Base-by-base conservation (phyloP, 1,284 basidiomycete genomes). In the Schizophyllum commune region DNA sequence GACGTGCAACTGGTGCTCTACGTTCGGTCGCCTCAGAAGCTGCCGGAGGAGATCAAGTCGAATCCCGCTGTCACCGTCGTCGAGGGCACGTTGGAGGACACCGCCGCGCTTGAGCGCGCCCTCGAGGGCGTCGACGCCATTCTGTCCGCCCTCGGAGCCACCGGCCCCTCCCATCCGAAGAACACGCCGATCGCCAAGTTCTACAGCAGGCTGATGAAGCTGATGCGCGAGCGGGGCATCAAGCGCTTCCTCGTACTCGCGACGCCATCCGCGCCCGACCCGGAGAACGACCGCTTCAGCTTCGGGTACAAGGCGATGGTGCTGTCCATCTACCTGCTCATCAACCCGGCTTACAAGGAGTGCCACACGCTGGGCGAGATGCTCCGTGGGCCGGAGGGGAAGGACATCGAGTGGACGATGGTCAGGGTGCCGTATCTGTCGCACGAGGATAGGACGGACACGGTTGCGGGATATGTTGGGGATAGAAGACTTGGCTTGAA, bases 131-230 rank as follows among this genome's bases (percentile, higher is more conserved):
- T 84, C 2, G 76, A 88, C 59, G 80, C 81, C 52, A 81, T 90
- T 21, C 69, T 90, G 22, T 88, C 86, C 53, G 81, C 84, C 0
- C 78, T 90, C 1, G 88, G 88, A 0, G 87, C 88, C 21, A 71
- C 64, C 32, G 68, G 64, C 34, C 64, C 62, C 68, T 22, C 61
- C 52, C 61, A 69, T 57, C 57, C 71, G 67, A 60, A 73, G 47
- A 75, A 78, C 62, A 83, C 79, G 5, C 88, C 88, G 5, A 74
- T 89, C 57, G 84, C 86, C 2, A 77, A 77, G 33, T 84, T 78
- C 21, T 89, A 88, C 68, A 68, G 73, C 15, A 65, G 73, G 52
- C 67, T 90, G 65, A 77, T 89, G 64, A 75, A 77, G 27, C 61
- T 77, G 59, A 88, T 89, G 85, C 73, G 75, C 57, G 69, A 75